Evolutionary conservation across 2,329 filamentous ascomycete genomes (phyloP).

Genomic region (Arthroderma sp.): DNA sequence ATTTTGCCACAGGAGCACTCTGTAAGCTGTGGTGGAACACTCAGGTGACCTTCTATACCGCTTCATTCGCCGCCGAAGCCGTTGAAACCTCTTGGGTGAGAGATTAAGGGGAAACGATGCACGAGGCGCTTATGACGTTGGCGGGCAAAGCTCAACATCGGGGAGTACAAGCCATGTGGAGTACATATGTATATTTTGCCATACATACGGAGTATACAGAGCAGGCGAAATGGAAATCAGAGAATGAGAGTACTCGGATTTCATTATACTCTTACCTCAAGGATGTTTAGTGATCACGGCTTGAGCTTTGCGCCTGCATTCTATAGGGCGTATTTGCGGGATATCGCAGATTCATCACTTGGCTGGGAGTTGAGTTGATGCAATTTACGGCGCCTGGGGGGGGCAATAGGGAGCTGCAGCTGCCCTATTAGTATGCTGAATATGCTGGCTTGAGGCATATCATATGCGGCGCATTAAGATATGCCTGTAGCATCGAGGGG

Average conservation of each 20-base stretch:
- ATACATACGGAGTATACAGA: no score
- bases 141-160: not conserved
- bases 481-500: not conserved
- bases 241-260: not conserved
- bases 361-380: not conserved
- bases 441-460: not conserved
- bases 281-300: not conserved
- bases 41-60: not conserved
- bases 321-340: not conserved
- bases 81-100: not conserved
- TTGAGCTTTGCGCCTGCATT: not conserved
- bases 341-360: not conserved
- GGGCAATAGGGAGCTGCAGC: not conserved
- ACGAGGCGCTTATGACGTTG: not conserved
- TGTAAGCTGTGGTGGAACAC: not conserved
- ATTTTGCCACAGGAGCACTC: not conserved
- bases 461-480: not conserved
- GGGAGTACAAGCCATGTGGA: conserved; percentile 1
- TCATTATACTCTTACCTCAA: not conserved
- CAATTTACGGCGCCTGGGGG: not conserved
- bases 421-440: not conserved
- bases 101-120: not conserved
- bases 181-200: not conserved
- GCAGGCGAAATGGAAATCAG: not conserved
- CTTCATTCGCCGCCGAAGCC: not conserved